Conservation (phyloP, 1,284 basidiomycete genomes). For the Irpex sp. region DNA sequence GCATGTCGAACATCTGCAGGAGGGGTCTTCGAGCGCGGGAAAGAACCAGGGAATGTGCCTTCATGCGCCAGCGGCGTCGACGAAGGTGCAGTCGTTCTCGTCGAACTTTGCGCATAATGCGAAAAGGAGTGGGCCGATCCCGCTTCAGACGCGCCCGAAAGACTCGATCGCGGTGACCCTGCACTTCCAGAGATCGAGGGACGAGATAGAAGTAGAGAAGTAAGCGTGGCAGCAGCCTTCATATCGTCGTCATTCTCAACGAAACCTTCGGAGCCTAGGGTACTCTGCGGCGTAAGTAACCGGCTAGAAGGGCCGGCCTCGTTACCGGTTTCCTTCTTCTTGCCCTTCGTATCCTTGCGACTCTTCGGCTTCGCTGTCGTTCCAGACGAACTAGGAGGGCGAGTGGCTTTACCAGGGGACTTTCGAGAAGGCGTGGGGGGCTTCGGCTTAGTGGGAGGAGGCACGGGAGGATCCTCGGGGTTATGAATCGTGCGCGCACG, state of each 20-base stretch:
- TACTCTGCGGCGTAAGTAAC: conserved; percentile 13
- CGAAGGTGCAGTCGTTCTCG: conserved; percentile 35
- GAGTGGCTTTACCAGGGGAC: conserved; percentile 17
- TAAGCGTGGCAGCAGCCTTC: conserved; percentile 76
- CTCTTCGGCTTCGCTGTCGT: conserved; percentile 27
- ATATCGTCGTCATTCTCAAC: conserved; percentile 52
- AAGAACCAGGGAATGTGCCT: conserved; percentile 23
- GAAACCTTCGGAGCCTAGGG: conserved; percentile 14
- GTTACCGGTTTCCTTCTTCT: conserved; percentile 39
- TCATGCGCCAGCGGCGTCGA: conserved; percentile 30
- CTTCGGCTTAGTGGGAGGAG: conserved; percentile 40
- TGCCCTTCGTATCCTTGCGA: conserved; percentile 40
- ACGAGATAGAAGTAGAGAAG: conserved; percentile 62
- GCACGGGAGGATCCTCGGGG: conserved; percentile 61
- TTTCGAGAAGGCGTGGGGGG: conserved; percentile 24
- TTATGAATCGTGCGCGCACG: conserved; percentile 74
- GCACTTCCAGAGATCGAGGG: conserved; percentile 53
- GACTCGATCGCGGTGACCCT: conserved; percentile 64
- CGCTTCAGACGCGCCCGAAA: conserved; percentile 49
- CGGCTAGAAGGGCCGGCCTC: conserved; percentile 16
- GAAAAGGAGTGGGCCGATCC: conserved; percentile 54
- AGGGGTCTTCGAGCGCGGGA: conserved; percentile 28
- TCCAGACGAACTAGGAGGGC: conserved; percentile 27
- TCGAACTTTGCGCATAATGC: conserved; percentile 62
- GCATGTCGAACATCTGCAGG: conserved; percentile 17